A percentile compares a stretch with the other conserved stretches of the same genome.
Evolutionary conservation across 306 rosid species (phyloP).

Genomic region (Quercus mongolica): DNA sequence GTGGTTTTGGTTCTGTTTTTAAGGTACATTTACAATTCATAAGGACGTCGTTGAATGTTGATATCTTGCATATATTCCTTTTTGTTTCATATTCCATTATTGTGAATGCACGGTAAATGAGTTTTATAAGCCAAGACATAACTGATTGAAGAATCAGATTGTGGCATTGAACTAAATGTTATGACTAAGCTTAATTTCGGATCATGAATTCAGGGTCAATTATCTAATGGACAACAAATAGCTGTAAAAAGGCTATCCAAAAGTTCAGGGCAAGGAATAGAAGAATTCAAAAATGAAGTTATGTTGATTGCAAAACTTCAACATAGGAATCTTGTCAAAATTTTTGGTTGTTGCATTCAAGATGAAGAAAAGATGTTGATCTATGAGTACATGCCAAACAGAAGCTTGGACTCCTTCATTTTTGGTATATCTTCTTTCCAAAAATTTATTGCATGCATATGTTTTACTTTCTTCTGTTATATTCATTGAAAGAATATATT

Average conservation of each 20-base stretch:
- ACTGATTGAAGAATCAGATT: no score
- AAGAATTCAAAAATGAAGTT: slow-evolving; percentile 32
- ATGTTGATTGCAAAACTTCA: slow-evolving; percentile 35
- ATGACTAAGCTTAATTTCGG: no score
- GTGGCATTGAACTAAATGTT: no score
- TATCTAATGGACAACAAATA: slow-evolving; percentile 28
- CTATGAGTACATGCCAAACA: slow-evolving; percentile 43
- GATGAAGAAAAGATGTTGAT: slow-evolving; percentile 30
- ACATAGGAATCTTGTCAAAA: slow-evolving; percentile 36
- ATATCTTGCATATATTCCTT: no score
- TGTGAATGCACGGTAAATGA: background rate
- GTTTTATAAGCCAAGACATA: background rate
- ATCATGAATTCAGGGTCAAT: slow-evolving; percentile 23
- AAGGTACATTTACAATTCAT: no score
- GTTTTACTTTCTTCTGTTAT: no score
- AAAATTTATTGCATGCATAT: no score
- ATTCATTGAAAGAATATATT: no score
- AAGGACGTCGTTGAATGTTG: no score
- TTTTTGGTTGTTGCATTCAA: slow-evolving; percentile 34
- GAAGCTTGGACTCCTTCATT: slow-evolving; percentile 32
- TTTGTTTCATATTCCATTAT: no score
- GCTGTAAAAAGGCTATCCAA: slow-evolving; percentile 39
- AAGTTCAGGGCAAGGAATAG: slow-evolving; percentile 32
- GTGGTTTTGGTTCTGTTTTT: no score
- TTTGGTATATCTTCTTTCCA: slow-evolving; percentile 17